Evolutionary conservation across 768 basidiomycete species (phyloP).

Genomic region (Asterophora parasitica): DNA sequence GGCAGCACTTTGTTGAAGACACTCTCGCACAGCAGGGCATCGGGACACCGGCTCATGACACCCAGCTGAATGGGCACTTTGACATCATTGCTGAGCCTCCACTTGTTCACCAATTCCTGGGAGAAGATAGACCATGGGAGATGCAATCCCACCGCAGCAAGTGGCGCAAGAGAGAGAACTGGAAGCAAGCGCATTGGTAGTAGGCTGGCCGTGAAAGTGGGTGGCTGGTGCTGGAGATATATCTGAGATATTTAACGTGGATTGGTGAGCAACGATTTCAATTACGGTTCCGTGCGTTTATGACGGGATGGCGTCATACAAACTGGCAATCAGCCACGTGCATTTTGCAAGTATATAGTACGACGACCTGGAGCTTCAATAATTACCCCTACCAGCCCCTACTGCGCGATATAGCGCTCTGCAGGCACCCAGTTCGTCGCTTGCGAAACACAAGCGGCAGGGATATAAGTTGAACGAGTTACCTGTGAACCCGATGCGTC

Average conservation of each 20-base stretch:
- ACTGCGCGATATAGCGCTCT: no score
- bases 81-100: constrained; percentile 17
- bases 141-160: constrained; percentile 4
- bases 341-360: background rate
- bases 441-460: background rate
- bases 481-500: background rate
- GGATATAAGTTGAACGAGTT: background rate
- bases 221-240: no score
- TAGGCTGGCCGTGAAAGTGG: background rate
- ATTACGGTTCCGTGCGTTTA: no score
- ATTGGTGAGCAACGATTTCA: background rate
- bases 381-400: no score
- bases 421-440: no score
- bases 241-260: no score
- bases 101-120: constrained; percentile 5
- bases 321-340: background rate
- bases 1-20: constrained; percentile 70
- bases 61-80: constrained; percentile 47
- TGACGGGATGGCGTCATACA: constrained; percentile 13
- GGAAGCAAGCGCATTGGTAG: constrained; percentile 8
- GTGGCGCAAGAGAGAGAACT: constrained; percentile 2
- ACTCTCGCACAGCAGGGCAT: constrained; percentile 77
- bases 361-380: no score
- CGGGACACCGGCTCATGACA: constrained; percentile 64
- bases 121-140: constrained; percentile 2